Conservation (phyloP, 78 protist species). For the Parvularia atlantis region DNA sequence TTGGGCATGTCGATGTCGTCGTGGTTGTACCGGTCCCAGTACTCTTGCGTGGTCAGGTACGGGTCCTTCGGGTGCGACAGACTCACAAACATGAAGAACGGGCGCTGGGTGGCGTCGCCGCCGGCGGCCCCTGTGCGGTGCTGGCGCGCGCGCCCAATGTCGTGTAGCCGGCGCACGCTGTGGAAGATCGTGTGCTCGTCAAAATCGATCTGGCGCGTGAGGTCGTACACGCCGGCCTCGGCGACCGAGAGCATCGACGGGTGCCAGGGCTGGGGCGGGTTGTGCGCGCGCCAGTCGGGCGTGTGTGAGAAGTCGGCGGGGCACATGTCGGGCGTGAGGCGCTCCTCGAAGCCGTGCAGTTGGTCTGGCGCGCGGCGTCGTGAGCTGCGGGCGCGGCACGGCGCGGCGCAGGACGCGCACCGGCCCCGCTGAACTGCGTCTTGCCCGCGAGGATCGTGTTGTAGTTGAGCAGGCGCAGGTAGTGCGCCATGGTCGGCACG, state of each 20-base stretch:
- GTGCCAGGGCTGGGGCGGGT: not conserved
- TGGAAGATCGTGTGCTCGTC: not conserved
- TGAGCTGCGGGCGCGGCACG: too few relatives aligned
- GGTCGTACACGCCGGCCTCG: not conserved
- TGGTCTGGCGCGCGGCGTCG: too few relatives aligned
- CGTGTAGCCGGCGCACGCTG: not conserved
- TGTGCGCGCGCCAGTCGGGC: not conserved
- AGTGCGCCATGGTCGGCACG: not conserved
- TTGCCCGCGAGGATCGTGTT: constrained; percentile 2
- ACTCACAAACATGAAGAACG: not conserved
- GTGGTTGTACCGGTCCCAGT: constrained; percentile 3
- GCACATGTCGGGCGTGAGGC: not conserved
- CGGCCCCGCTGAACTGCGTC: not conserved
- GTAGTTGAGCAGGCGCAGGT: not conserved
- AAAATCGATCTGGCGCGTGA: not conserved
- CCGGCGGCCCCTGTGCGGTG: not conserved
- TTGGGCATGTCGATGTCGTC: too few relatives aligned
- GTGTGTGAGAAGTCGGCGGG: constrained; percentile 3
- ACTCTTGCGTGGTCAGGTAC: not conserved
- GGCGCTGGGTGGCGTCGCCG: not conserved
- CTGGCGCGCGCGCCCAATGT: not conserved
- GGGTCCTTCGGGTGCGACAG: constrained; percentile 3
- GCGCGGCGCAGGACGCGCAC: too few relatives aligned
- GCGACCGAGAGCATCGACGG: not conserved
- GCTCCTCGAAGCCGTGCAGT: constrained; percentile 5